Evolutionary conservation across 192 early-diverging fungal genomes (phyloP), one percentile per base, ranked within the genome.

Genomic region (Coemansia brasiliensis): DNA sequence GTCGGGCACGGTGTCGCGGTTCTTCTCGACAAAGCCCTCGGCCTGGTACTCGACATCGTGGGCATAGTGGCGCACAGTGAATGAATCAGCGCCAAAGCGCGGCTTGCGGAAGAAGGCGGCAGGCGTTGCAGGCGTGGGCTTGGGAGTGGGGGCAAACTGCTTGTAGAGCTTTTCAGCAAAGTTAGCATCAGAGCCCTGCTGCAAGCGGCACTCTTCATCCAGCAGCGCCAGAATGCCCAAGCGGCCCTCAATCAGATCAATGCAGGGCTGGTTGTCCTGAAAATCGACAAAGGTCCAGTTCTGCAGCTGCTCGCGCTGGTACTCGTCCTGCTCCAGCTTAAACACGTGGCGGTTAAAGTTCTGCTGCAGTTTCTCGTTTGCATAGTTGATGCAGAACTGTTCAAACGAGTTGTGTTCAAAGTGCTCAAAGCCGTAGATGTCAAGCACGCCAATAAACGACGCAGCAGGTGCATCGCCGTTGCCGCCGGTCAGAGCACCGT

Each of bases 211-310:
- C 56, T 80, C 78, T 61, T 99, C 96, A 67, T 99, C 96, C 39
- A 99, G 82, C 46, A 98, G 80, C 7, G 92, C 85, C 32, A 99
- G 82, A 41, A 99, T 94, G 50, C 96, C 95, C 2, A 98, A 55
- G 0, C 63, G 83, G 73, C 88, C 90, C 72, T 99, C 96, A 60
- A 99, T 99, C 74, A 99, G 84, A 58, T 99, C 95, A 44, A 98
- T 98, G 83, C 94, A 97, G 8, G 93, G 92, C 75, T 96, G 92
- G 70, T 98, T 98, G 69, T 99, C 96, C 59, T 90, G 93, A 71
- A 99, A 99, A 50, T 95, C 94, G 59, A 99, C 95, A 59, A 95
- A 95, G 11, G 88, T 92, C 96, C 96, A 99, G 61, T 89, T 85
- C 17, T 27, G 25, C 59, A 99, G 93, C 72, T 96, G 79, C 65